Conservation (phyloP, 768 basidiomycete species). For the Lactarius psammicola region DNA sequence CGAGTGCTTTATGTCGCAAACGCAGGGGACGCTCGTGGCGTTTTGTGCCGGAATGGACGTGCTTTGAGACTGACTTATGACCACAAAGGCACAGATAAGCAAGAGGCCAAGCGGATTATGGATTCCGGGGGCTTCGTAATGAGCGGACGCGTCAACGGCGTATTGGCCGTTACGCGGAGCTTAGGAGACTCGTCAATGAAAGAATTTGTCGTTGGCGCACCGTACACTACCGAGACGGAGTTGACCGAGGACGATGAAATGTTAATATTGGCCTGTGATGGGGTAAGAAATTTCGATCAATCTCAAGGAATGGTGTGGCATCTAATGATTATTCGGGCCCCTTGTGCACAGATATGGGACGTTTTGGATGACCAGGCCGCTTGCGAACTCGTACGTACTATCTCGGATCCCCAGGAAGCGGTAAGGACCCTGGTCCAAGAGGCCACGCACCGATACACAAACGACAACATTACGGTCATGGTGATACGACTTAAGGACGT, state of each 20-base stretch:
- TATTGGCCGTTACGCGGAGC: conserved; percentile 92
- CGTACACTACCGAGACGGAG: conserved; percentile 97
- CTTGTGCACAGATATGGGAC: conserved; percentile 80
- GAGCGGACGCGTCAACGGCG: conserved; percentile 98
- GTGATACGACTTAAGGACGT: conserved; percentile 76
- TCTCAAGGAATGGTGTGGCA: neutral
- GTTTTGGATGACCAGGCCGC: conserved; percentile 89
- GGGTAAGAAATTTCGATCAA: conserved; percentile 55
- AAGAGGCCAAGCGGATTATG: conserved; percentile 95
- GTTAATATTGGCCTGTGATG: conserved; percentile 94
- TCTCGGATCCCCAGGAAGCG: conserved; percentile 79
- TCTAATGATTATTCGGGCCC: neutral
- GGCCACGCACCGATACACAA: conserved; percentile 84
- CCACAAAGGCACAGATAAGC: conserved; percentile 96
- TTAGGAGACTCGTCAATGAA: conserved; percentile 99
- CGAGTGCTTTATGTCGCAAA: conserved; percentile 94
- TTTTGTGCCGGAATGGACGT: conserved; percentile 85
- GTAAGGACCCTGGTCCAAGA: conserved; percentile 73
- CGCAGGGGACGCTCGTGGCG: conserved; percentile 93
- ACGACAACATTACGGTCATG: conserved; percentile 91
- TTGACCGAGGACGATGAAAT: conserved; percentile 91
- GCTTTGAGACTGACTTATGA: conserved; percentile 96
- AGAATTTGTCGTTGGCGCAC: conserved; percentile 96
- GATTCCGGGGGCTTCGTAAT: conserved; percentile 99
- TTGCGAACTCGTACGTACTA: conserved; percentile 74